Base-by-base conservation (phyloP, 2,329 filamentous ascomycete genomes). In the Aaosphaeria pasadenensis region DNA sequence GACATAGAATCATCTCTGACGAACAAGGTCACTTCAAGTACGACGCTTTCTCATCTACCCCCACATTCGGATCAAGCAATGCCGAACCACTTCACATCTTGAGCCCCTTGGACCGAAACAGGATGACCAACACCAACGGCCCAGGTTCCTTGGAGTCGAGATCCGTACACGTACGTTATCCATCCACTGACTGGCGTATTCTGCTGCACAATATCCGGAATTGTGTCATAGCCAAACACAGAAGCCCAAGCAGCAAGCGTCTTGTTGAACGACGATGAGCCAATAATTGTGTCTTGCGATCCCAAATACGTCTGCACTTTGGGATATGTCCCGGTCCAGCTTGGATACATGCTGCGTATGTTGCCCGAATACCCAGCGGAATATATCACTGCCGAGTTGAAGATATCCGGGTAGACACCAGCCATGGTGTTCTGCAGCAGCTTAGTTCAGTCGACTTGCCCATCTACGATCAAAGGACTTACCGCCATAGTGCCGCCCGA, bases 241-340 rank as follows among this genome's bases (percentile, higher is more conserved):
- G 43, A 50, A 24, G 35, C 42, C 56, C 56, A 59, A 43, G 56
- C 43, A 44, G 57, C 52, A 5, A 56, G 30, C 44, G 44, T 33
- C 42, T 46, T 51, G 11, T 31, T 35, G 13, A 51, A 13, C 45
- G 64, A 67, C 6, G 58, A 51, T 13, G 57, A 54, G 11, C 50
- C 51, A 7, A 71, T 63, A 7, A 66, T 52, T 1, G 47, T 53
- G 45, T 73, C 71, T 11, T 50, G 56, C 7, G 59, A 60, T 11
- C 71, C 71, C 40, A 73, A 70, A 49, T 57, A 71, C 6, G 66
- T 67, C 51, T 62, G 56, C 60, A 74, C 58, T 30, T 63, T 57
- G 1, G 71, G 68, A 28, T 67, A 63, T 4, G 51, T 45, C 11
- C 70, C 70, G 2, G 29, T 60, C 44, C 68, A 73, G 2, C 64